phyloP scores from a whole-genome alignment of 345 rosid species.

The Aquilaria malaccensis region DNA sequence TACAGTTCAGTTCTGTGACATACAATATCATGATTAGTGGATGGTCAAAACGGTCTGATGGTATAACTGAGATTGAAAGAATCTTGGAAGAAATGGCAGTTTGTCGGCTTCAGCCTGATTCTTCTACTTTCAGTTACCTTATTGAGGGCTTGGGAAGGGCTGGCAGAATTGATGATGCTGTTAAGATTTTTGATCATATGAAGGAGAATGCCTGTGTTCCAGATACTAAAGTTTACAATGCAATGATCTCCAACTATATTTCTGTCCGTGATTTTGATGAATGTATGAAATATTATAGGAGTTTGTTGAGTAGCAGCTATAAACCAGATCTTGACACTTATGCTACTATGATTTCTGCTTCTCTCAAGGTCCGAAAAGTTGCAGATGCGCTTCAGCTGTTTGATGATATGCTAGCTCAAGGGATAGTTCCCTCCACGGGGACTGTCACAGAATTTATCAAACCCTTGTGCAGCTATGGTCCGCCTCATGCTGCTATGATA shows the following conservation, averaged over 20 bases:
- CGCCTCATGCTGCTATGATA: slow-evolving; percentile 81
- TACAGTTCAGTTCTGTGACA: slow-evolving; percentile 38
- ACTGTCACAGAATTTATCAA: slow-evolving; percentile 51
- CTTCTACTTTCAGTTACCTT: slow-evolving; percentile 48
- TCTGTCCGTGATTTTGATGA: slow-evolving; percentile 46
- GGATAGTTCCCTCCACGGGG: slow-evolving; percentile 59
- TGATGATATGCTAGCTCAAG: slow-evolving; percentile 65
- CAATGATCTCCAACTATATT: slow-evolving; percentile 68
- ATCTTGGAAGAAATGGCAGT: slow-evolving; percentile 54
- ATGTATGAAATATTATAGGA: slow-evolving; percentile 42
- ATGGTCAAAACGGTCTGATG: slow-evolving; percentile 65
- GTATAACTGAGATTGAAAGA: slow-evolving; percentile 48
- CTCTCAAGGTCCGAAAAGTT: slow-evolving; percentile 63
- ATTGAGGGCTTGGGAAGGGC: slow-evolving; percentile 80
- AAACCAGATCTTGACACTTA: slow-evolving; percentile 60
- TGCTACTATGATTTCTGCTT: slow-evolving; percentile 46
- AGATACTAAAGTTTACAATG: slow-evolving; percentile 53
- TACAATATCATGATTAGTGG: slow-evolving; percentile 58
- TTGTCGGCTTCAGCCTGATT: slow-evolving; percentile 45
- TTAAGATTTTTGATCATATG: slow-evolving; percentile 48
- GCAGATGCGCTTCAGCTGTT: slow-evolving; percentile 87
- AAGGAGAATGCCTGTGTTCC: slow-evolving; percentile 39
- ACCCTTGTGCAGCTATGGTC: slow-evolving; percentile 76
- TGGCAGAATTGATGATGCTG: slow-evolving; percentile 54
- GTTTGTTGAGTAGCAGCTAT: slow-evolving; percentile 41